A percentile compares a stretch with the other conserved stretches of the same genome.
These are phyloP conservation scores for Earliella scabrosa DNA, from an alignment of 1,284 basidiomycete species.

Conservation along the genomic window DNA sequence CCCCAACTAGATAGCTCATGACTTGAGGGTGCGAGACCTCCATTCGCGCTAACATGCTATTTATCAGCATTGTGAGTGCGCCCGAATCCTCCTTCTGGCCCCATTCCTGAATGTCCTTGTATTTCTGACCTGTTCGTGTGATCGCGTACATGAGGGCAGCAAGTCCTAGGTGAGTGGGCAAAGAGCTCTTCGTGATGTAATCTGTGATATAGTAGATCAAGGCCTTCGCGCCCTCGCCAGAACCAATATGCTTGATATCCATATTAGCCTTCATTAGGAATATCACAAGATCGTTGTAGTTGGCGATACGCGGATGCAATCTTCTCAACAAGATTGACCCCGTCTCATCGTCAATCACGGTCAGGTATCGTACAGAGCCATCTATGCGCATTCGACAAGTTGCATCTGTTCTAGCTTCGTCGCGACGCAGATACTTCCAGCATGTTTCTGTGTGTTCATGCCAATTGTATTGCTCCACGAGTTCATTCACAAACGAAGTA, in stretches of 20 bases:
- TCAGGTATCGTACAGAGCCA: neutral
- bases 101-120: neutral
- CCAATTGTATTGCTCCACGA: conserved; percentile 12
- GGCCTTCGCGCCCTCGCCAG: conserved; percentile 34
- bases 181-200: conserved; percentile 6
- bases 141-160: neutral
- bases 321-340: conserved; percentile 4
- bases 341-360: conserved; percentile 9
- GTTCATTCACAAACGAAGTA: neutral
- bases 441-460: too few relatives aligned
- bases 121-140: neutral
- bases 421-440: conserved; percentile 13
- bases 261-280: too few relatives aligned
- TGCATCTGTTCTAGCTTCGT: neutral
- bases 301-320: conserved; percentile 14
- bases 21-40: conserved; percentile 14
- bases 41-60: conserved; percentile 1
- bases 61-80: neutral
- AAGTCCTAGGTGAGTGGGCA: neutral
- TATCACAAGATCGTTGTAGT: conserved; percentile 19
- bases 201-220: conserved; percentile 13
- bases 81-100: neutral
- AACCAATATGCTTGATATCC: too few relatives aligned
- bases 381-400: conserved; percentile 16
- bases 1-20: too few relatives aligned